phyloP scores from a whole-genome alignment of 1,284 basidiomycete species.

The Ceratobasidium sp. region DNA sequence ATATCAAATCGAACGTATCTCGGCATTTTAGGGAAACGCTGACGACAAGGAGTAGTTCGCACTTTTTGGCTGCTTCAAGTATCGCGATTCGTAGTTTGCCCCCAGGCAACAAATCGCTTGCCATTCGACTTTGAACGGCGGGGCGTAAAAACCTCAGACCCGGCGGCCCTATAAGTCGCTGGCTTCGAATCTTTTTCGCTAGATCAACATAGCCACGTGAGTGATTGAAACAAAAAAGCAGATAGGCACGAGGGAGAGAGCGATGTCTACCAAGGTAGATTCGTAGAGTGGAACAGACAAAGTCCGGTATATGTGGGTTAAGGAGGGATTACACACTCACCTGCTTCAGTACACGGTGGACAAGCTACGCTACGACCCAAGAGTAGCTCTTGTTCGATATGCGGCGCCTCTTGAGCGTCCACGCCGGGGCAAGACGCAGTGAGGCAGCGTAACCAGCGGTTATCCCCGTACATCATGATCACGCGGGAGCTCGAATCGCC shows the following conservation, averaged over 20 bases:
- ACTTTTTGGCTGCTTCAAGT: not conserved
- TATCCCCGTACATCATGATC: not conserved
- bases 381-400: not conserved
- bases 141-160: not conserved
- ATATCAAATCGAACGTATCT: not conserved
- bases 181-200: not conserved
- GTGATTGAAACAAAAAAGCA: not conserved
- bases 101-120: not conserved
- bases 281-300: not conserved
- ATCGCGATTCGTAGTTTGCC: not conserved
- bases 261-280: not conserved
- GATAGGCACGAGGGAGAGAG: not conserved
- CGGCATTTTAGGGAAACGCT: not conserved
- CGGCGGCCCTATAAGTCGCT: not conserved
- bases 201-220: not conserved
- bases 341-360: not conserved
- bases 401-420: not conserved
- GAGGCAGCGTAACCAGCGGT: not conserved
- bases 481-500: not conserved
- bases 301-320: not conserved
- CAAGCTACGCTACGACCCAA: not conserved
- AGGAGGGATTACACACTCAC: not conserved
- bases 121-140: not conserved
- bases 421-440: not conserved
- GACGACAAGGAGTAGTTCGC: not conserved